Evolutionary conservation across 75 land plant species (phyloP), one percentile per base, ranked within the genome.

Genomic region (Azolla pinnata): DNA sequence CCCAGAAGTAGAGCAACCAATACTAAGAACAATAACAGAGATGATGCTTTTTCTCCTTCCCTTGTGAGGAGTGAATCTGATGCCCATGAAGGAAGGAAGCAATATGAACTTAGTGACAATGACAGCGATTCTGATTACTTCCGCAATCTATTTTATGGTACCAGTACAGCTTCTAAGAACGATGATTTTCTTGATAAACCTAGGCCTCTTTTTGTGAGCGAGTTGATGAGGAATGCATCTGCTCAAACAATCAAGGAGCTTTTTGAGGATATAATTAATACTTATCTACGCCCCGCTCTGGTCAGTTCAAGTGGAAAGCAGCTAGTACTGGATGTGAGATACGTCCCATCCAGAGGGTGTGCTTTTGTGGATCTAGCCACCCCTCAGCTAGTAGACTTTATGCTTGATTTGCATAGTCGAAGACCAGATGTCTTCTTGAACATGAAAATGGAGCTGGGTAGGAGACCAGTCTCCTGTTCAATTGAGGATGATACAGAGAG

Each of bases 361-460:
- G 68, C 64, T 12, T 70, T 70, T 70, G 73, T 70, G 44, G 73
- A 70, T 55, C 31, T 70, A 20, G 61, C 70, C 12, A 70, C 70
- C 30, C 70, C 73, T 33, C 35, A 70, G 45, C 61, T 65, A 1
- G 70, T 70, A 26, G 73, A 70, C 29, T 70, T 66, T 51, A 70
- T 70, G 73, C 70, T 70, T 24, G 70, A 70, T 56, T 26, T 70
- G 25, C 73, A 70, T 32, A 35, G 47, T 33, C 60, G 60, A 29
- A 55, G 59, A 12, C 70, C 70, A 26, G 70, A 70, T 16, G 31
- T 66, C n/a, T 70, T 70, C 44, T n/a, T 38, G 28, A 35, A 66
- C 28, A 70, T 70, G 70, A 70, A 70, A 42, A 70, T 70, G 61
- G 73, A 70, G 32, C 44, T 70, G 4, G 73, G 73, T 18, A 52